Percentiles rank a stretch among this genome's conserved stretches.
Evolutionary conservation across 257 asterid species (phyloP).

Genomic region (Verbena officinalis): DNA sequence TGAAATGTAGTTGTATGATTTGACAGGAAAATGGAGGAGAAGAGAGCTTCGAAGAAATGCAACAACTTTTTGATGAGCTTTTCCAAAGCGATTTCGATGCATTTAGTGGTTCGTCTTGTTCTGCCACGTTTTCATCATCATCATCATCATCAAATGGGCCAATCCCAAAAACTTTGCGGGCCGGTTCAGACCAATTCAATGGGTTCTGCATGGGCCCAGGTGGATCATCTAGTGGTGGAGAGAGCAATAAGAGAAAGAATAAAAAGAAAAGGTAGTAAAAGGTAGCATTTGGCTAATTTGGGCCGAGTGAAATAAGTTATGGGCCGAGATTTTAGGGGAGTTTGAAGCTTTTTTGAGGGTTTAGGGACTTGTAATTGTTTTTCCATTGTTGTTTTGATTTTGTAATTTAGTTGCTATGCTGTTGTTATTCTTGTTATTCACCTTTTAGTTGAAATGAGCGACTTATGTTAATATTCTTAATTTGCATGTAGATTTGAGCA

Average conservation of each 20-base stretch:
- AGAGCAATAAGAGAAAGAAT: slow-evolving; percentile 43
- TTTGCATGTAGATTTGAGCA: no score
- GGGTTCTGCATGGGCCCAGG: slow-evolving; percentile 65
- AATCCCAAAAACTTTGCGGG: slow-evolving; percentile 20
- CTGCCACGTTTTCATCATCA: slow-evolving; percentile 7
- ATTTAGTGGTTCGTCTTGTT: slow-evolving; percentile 41
- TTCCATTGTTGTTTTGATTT: no score
- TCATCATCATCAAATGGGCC: slow-evolving; percentile 38
- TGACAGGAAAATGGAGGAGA: slow-evolving; percentile 60
- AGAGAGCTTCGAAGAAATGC: slow-evolving; percentile 69
- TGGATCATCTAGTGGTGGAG: slow-evolving; percentile 37
- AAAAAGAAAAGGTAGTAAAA: slow-evolving; percentile 33
- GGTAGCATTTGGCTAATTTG: slow-evolving; percentile 30
- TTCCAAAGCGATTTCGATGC: slow-evolving; percentile 52
- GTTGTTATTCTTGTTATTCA: no score
- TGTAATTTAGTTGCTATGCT: no score
- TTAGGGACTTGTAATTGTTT: no score
- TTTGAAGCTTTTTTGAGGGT: no score
- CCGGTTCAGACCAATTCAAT: slow-evolving; percentile 32
- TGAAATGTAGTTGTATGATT: slow-evolving; percentile 36
- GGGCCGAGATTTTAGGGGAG: no score
- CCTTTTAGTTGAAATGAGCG: no score
- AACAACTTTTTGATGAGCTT: slow-evolving; percentile 64
- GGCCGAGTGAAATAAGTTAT: no score
- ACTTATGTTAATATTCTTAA: no score